A percentile compares a stretch with the other conserved stretches of the same genome.
phyloP scores from a whole-genome alignment of 2,329 filamentous ascomycete genomes.

The Peltaster fructicola region DNA sequence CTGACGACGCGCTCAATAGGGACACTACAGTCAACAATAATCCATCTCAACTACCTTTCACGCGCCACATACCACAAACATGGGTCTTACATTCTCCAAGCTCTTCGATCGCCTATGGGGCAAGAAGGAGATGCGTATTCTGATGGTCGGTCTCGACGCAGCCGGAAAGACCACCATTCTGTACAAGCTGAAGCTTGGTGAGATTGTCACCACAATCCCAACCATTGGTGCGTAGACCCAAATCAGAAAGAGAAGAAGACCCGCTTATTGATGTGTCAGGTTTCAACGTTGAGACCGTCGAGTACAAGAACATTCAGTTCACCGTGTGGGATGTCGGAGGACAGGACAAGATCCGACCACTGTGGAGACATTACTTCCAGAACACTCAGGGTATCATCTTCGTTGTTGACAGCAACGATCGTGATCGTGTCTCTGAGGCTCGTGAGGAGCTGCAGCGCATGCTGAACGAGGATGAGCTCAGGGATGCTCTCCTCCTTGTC shows the following conservation, averaged over 20 bases:
- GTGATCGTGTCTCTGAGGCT: slow-evolving; percentile 79
- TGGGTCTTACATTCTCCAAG: slow-evolving; percentile 89
- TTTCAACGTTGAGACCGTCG: slow-evolving; percentile 98
- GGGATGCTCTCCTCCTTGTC: slow-evolving; percentile 80
- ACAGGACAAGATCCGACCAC: slow-evolving; percentile 93
- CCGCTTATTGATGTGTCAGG: slow-evolving; percentile 23
- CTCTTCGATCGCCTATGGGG: slow-evolving; percentile 98
- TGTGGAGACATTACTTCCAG: slow-evolving; percentile 97
- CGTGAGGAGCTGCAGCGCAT: slow-evolving; percentile 88
- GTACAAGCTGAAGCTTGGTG: slow-evolving; percentile 96
- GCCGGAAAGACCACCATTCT: slow-evolving; percentile 98
- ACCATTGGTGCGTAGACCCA: slow-evolving; percentile 49
- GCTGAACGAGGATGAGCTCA: slow-evolving; percentile 95
- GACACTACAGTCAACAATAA: not conserved
- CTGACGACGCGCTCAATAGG: no score
- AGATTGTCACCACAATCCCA: slow-evolving; percentile 95
- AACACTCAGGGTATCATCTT: slow-evolving; percentile 95
- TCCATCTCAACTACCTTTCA: slow-evolving; percentile 18
- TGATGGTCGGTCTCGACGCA: slow-evolving; percentile 95
- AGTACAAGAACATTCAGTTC: slow-evolving; percentile 99
- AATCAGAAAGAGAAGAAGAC: not conserved
- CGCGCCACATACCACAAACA: slow-evolving; percentile 41
- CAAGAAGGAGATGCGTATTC: slow-evolving; percentile 95
- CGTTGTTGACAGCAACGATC: slow-evolving; percentile 92
- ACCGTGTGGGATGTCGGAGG: slow-evolving; percentile 98